Conservation (phyloP, 2,329 filamentous ascomycete species). For the Gyromitra esculenta region DNA sequence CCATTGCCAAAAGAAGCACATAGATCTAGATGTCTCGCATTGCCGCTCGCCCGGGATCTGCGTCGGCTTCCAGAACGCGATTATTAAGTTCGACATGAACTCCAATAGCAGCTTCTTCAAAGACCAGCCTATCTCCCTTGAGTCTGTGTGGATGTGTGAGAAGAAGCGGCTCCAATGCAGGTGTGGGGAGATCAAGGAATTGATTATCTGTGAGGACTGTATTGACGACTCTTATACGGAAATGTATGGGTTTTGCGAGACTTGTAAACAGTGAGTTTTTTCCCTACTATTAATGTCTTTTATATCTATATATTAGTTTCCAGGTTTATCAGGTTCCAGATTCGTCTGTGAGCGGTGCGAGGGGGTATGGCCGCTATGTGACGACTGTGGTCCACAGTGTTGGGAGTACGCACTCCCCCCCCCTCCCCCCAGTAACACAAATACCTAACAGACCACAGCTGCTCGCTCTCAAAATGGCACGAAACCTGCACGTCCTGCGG, state of each 20-base stretch:
- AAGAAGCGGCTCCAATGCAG: slow-evolving; percentile 18
- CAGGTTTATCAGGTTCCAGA: slow-evolving; percentile 9
- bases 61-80: slow-evolving; percentile 5
- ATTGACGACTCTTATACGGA: slow-evolving; percentile 4
- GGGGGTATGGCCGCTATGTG: slow-evolving; percentile 9
- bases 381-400: slow-evolving; percentile 13
- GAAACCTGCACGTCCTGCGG: slow-evolving; percentile 23
- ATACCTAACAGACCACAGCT: slow-evolving; percentile 10
- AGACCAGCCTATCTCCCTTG: slow-evolving; percentile 24
- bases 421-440: neutral
- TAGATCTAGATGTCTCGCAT: slow-evolving; percentile 23
- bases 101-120: slow-evolving; percentile 11
- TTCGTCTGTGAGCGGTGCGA: slow-evolving; percentile 19
- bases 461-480: slow-evolving; percentile 17
- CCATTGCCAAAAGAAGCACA: slow-evolving; percentile 12
- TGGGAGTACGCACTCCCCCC: neutral
- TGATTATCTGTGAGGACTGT: slow-evolving; percentile 21
- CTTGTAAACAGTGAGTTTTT: slow-evolving; percentile 15
- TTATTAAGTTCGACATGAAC: neutral
- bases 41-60: slow-evolving; percentile 1
- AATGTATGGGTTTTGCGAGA: slow-evolving; percentile 24
- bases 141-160: slow-evolving; percentile 31
- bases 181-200: slow-evolving; percentile 23
- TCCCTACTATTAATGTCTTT: neutral
- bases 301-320: too few species aligned